Percentiles rank a stretch among this genome's conserved stretches.
Conservation (phyloP, 1,284 basidiomycete genomes). For the Puccinia sorghi region DNA sequence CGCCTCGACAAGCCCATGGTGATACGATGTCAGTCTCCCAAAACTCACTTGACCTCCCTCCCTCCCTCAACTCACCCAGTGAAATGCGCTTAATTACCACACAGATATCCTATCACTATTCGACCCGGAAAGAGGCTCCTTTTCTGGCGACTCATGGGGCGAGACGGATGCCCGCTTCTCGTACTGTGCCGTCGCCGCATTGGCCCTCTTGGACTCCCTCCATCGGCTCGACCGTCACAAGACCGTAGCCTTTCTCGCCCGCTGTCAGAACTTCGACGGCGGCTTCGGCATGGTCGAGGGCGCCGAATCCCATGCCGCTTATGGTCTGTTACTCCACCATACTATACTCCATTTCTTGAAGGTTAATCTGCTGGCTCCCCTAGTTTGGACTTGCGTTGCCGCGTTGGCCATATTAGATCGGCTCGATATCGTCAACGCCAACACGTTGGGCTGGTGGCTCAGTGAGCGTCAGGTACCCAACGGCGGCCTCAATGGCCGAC, state of each 20-base stretch:
- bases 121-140: slow-evolving; percentile 73
- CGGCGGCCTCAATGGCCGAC: slow-evolving; percentile 91
- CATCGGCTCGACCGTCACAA: slow-evolving; percentile 58
- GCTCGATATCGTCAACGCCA: slow-evolving; percentile 71
- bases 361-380: not conserved
- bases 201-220: slow-evolving; percentile 77
- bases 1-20: slow-evolving; percentile 65
- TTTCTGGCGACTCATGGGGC: slow-evolving; percentile 84
- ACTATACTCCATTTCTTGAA: no score
- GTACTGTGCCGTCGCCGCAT: slow-evolving; percentile 78
- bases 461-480: slow-evolving; percentile 87
- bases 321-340: slow-evolving; percentile 65
- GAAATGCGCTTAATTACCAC: not conserved
- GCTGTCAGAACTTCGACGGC: slow-evolving; percentile 90
- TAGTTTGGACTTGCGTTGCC: slow-evolving; percentile 87
- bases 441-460: slow-evolving; percentile 85
- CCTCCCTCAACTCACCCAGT: slow-evolving; percentile 47
- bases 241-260: slow-evolving; percentile 65
- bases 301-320: slow-evolving; percentile 87
- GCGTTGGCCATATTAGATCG: slow-evolving; percentile 81
- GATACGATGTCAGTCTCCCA: not conserved
- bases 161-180: slow-evolving; percentile 90
- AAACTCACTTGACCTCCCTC: no score
- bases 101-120: slow-evolving; percentile 80
- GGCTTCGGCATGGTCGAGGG: slow-evolving; percentile 83